Base-by-base conservation (phyloP, 2,329 filamentous ascomycete species). In the Talaromyces sp. region DNA sequence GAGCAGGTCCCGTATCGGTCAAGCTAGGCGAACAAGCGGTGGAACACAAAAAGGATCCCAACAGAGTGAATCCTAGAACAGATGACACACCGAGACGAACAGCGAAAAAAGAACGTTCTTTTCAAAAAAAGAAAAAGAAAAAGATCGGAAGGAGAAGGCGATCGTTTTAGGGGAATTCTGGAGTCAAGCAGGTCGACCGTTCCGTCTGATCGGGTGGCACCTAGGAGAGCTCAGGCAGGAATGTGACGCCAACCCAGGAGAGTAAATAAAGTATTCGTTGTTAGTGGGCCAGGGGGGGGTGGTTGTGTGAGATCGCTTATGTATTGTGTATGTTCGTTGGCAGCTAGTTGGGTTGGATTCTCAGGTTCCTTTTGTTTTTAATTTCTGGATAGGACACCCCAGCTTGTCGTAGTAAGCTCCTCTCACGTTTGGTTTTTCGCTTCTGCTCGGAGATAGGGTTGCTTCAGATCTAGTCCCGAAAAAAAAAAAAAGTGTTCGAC, bases 141-240 rank as follows among this genome's bases (percentile, higher is more conserved):
- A 37, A 57, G 52, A 45, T 43, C 37, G 39, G 41, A 19, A 60
- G 74, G 75, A 73, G 73, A 67, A 69, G 68, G 58, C 65, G 69
- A 73, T 72, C 74, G 70, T 74, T 75, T 74, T 74, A 72, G 70
- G 73, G 64, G 68, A 68, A 69, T 68, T 58, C 37, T 61, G 35
- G 43, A 52, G 39, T 59, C 56, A 59, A 58, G 35, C 19, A 45
- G 7, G 56, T 31, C 19, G 35, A 43, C 39, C 19, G 64, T 66
- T 56, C 65, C 65, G 61, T 58, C 54, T 60, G 58, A 50, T 64
- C 61, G 65, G 65, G 65, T 66, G 60, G 65, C 60, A 63, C 65
- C 62, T 41, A 56, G 50, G 60, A 64, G 72, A 66, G 67, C 70
- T 73, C 72, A 69, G 72, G 72, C 70, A 73, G 71, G 72, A 74